A percentile compares a stretch with the other conserved stretches of the same genome.
phyloP scores from a whole-genome alignment of 306 rosid genomes.

The Vigna unguiculata region DNA sequence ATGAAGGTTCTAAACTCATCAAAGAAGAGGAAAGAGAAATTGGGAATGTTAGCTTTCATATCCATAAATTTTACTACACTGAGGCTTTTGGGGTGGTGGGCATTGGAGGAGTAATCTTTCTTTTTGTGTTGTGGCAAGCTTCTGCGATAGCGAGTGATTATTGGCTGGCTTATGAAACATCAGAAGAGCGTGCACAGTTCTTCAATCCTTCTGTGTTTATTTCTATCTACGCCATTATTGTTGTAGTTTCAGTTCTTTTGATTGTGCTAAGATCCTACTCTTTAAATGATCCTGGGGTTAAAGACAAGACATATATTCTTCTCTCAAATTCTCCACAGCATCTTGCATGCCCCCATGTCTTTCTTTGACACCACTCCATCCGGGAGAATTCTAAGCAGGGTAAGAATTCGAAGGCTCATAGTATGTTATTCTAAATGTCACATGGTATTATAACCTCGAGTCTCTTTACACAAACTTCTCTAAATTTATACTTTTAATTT shows the following conservation, averaged over 20 bases:
- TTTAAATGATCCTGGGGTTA: conserved; percentile 67
- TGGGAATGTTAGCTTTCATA: conserved; percentile 75
- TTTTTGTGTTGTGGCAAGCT: conserved; percentile 80
- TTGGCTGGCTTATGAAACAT: conserved; percentile 93
- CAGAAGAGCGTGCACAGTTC: conserved; percentile 60
- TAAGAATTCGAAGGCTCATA: conserved; percentile 49
- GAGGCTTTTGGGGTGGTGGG: conserved; percentile 99
- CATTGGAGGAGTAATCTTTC: conserved; percentile 51
- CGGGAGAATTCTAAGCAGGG: conserved; percentile 93
- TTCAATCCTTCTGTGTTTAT: conserved; percentile 72
- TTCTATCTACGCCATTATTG: conserved; percentile 61
- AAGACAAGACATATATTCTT: conserved; percentile 81
- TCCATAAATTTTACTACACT: conserved; percentile 85
- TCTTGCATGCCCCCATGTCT: conserved; percentile 97
- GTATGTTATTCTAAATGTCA: background rate
- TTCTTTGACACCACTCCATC: conserved; percentile 99
- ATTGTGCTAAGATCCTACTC: conserved; percentile 59
- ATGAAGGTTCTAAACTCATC: conserved; percentile 84
- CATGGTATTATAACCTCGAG: too few species aligned
- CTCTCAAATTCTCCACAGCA: conserved; percentile 72
- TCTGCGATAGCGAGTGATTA: conserved; percentile 80
- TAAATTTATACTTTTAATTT: too few species aligned
- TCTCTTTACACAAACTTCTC: too few species aligned
- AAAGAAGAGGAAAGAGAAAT: conserved; percentile 94
- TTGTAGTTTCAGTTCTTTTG: conserved; percentile 52